phyloP scores from a whole-genome alignment of 257 asterid species.

The Fraxinus pennsylvanica region DNA sequence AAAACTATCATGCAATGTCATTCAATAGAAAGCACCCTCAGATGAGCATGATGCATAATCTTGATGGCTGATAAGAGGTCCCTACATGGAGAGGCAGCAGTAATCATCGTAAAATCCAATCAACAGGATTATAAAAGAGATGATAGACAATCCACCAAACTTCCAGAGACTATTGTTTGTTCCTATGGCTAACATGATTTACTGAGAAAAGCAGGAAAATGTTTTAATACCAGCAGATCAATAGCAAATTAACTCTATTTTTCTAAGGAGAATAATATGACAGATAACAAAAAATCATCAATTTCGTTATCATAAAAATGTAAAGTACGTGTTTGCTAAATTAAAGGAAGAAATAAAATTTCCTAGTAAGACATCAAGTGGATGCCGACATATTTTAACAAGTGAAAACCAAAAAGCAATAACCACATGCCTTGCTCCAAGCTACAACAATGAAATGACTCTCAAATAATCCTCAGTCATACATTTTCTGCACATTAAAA shows the following conservation, averaged over 20 bases:
- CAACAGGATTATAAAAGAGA: background rate
- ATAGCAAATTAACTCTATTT: background rate
- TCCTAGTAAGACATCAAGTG: background rate
- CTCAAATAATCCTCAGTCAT: background rate
- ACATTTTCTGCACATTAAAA: background rate
- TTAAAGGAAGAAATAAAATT: background rate
- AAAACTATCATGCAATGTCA: background rate
- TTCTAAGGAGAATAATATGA: background rate
- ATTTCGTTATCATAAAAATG: background rate
- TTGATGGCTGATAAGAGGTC: constrained; percentile 26
- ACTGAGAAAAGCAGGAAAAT: background rate
- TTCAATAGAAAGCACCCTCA: background rate
- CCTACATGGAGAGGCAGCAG: constrained; percentile 26
- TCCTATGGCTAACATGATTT: background rate
- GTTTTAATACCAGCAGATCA: background rate
- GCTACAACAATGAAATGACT: background rate
- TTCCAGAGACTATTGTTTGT: background rate
- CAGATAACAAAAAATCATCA: background rate
- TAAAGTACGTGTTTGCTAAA: background rate
- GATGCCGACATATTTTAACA: background rate
- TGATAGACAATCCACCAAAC: background rate
- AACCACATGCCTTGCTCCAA: background rate
- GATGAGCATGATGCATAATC: constrained; percentile 24
- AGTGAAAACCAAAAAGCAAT: background rate
- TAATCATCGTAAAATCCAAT: background rate